Base-by-base conservation (phyloP, 352 stramenopile species). In the Globisporangium cederbergense region DNA sequence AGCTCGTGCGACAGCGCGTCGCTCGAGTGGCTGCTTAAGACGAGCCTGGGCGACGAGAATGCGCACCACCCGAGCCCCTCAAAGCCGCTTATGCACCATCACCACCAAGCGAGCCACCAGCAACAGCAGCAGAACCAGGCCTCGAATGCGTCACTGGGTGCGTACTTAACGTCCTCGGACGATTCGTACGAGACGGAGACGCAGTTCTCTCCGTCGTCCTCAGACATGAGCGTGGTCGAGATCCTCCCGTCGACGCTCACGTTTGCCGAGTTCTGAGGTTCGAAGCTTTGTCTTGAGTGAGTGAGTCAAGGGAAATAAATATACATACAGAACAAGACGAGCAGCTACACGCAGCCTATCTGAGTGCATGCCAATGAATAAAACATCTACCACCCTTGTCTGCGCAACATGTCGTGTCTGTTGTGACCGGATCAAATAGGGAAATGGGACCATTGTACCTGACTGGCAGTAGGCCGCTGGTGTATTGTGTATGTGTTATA, bases 21-120 rank as follows among this genome's bases (percentile, higher is more conserved):
- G 38, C 74, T 89, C 38, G 83, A 91, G 67, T 89, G 79, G 80
- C 69, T 89, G 20, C 72, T 91, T 57, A 81, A 79, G 51, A 75
- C 75, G 4, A 77, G 75, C n/a, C 64, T 69, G 40, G 49, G 62
- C n/a, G 82, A 91, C 20, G 80, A 91, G 43, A 36, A 60, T 43
- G 20, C 28, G 22, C 43, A 53, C 36, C 60, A 25, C 0, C 49
- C 38, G 36, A 59, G 50, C 43, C 50, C 2, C 28, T 3, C 56
- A 53, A 38, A 53, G 22, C n/a, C 50, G 51, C 2, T 42, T 13
- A 28, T 18, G 5, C 13, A 59, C 10, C 36, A 58, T 0, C 52
- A 51, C 16, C 49, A 58, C n/a, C 46, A 63, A 2, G 52, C 57
- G 2, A 45, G 62, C n/a, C 53, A 67, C 7, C 46, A 66, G 34